Base-by-base conservation (phyloP, 768 basidiomycete genomes). In the Mycena latifolia region DNA sequence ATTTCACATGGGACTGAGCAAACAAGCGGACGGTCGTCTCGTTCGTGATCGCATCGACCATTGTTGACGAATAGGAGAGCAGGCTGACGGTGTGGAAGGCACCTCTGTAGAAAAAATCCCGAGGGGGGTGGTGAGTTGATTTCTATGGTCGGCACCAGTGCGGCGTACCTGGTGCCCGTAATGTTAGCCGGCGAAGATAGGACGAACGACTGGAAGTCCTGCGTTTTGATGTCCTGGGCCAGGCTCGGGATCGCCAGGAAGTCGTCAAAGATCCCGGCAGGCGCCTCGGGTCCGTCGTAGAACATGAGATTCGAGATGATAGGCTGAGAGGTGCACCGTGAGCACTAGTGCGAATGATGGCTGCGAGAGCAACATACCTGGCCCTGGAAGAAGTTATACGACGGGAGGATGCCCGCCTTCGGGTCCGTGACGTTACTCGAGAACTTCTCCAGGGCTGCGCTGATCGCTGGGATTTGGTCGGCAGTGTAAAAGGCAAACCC, bases 241-340 rank as follows among this genome's bases (percentile, higher is more conserved):
- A 84, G 50, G 20, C 71, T 58, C 3, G 83, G 82, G 37, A 88
- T 84, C 1, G 77, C 76, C 25, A 87, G 66, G 74, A 86, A 86
- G 11, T 79, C 80, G 63, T 88, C 86, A 64, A 88, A 88, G 28
- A 86, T 80, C 1, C 84, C 86, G 0, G 66, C 61, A 0, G 86
- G 87, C 0, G 81, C 81, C 0, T 73, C 78, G 17, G 89, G 88
- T 0, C 68, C 85, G 69, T 91, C 85, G 68, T 91, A 90, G 75
- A 91, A 91, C 27, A 91, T 55, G 4, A 86, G 57, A 8, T 77
- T 71, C 4, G 73, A 73, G 8, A 80, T 71, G 1, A 71, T 46
- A 12, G 74, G 61, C 74, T 72, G 54, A n/a, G n/a, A 10, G 37
- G n/a, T n/a, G n/a, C n/a, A n/a, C n/a, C n/a, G n/a, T n/a, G n/a